Evolutionary conservation across 257 asterid genomes (phyloP), one percentile per base, ranked within the genome.

Genomic region (Solanum sejunctum): DNA sequence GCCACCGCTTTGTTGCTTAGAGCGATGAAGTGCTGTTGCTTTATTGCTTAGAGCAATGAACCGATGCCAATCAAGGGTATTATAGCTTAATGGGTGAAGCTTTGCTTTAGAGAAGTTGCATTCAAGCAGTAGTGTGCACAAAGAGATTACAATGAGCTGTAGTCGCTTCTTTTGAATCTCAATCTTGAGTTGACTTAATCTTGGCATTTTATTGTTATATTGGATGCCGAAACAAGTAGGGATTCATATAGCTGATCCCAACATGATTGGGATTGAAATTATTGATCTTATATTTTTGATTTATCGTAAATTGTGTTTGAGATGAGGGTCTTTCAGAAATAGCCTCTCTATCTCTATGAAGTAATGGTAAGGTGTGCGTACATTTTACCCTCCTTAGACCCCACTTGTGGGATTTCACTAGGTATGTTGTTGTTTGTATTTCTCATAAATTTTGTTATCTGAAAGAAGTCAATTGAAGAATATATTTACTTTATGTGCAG

Each of bases 401-500:
- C 41, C 41, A 36, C 41, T 36, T 4, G 6, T 36, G 41, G 41
- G 41, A 36, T 36, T 36, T 36, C 41, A 36, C 6, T 36, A 5
- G 41, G 0, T 36, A 36, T 36, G 5, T 36, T 36, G 28, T 36
- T 36, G 7, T 36, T 36, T 36, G 41, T 36, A 36, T 36, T 36
- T 36, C 41, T 36, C 41, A 6, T 36, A 36, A 36, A 18, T 70
- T 69, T 39, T 69, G 8, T 39, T 12, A 18, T 41, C 16, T 12
- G 8, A 58, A 61, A 82, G 70, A 21, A 41, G 47, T 21, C 49
- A 51, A 15, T 17, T 54, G 8, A 17, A 49, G 54, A 23, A 85
- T 21, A 60, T 56, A 60, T 83, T 75, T 26, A 54, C 47, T 77
- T 77, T 52, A 52, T 52, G 41, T 87, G 91, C 91, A 92, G 96